Evolutionary conservation across 495 filamentous ascomycete species (phyloP).

Genomic region (Aspergillus nidulans): DNA sequence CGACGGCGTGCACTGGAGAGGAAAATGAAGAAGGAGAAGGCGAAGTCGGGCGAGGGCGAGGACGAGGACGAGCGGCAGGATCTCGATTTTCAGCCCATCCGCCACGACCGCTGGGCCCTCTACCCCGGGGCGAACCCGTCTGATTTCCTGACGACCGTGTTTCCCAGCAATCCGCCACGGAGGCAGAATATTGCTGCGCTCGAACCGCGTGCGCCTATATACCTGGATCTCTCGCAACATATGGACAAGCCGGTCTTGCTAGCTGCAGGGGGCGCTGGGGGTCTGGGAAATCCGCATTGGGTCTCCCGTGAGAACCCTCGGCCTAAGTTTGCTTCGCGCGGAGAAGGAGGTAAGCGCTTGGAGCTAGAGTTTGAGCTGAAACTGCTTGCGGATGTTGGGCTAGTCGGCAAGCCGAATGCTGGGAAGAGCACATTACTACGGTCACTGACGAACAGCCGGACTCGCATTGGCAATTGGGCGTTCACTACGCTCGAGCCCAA

Average conservation of each 20-base stretch:
- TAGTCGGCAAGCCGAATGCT: constrained; percentile 93
- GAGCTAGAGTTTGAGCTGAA: constrained; percentile 88
- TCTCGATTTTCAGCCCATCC: constrained; percentile 28
- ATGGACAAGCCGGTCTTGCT: constrained; percentile 84
- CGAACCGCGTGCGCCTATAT: constrained; percentile 67
- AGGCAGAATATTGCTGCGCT: constrained; percentile 52
- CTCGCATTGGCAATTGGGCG: constrained; percentile 90
- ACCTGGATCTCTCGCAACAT: constrained; percentile 74
- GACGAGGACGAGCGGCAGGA: constrained; percentile 24
- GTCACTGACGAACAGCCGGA: constrained; percentile 76
- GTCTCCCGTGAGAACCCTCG: constrained; percentile 60
- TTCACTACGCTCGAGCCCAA: constrained; percentile 94
- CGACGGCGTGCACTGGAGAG: constrained; percentile 13
- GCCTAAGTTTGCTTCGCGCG: constrained; percentile 84
- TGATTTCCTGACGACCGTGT: constrained; percentile 58
- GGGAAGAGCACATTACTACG: constrained; percentile 92
- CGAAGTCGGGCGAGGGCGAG: constrained; percentile 6
- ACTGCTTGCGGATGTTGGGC: constrained; percentile 86
- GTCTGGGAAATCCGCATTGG: constrained; percentile 92
- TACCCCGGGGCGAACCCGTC: constrained; percentile 70
- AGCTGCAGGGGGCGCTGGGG: constrained; percentile 83
- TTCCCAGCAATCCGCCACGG: constrained; percentile 54
- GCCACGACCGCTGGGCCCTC: constrained; percentile 74
- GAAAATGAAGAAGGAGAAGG: constrained; percentile 10
- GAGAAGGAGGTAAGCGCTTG: constrained; percentile 71